Base-by-base conservation (phyloP, 352 stramenopile species). In the Halophytophthora polymorphica region DNA sequence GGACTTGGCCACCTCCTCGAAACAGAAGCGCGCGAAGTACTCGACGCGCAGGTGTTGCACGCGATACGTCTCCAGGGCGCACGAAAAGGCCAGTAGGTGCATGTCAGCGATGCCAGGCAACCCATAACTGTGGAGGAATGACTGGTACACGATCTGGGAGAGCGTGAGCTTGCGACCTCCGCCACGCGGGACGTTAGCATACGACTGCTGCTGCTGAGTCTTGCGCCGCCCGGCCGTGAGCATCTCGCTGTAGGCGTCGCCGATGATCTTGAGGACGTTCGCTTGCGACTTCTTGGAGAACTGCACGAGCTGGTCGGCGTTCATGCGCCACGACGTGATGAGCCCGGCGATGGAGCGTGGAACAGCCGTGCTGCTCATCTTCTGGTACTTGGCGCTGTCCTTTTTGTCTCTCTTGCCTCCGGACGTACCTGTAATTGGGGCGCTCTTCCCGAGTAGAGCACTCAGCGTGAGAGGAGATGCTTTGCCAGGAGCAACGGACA, bases 291-390 rank as follows among this genome's bases (percentile, higher is more conserved):
- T 93, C 41, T 93, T 91, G 0, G 74, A 64, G 52, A 89, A 93
- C 53, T 90, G 79, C 11, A 63, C 40, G 17, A 93, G 77, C 53
- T 93, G 80, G 18, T 93, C 83, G 0, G 75, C 73, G 57, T 91
- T 91, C 47, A 93, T 83, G 23, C 81, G 80, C 83, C 83, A 93
- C 6, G 81, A 90, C 14, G 81, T 93, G 44, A 91, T 80, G 17
- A 93, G 50, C 2, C 70, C 64, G 2, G 77, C 68, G 49, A 93
- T 71, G 3, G 80, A 49, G 22, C 69, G 63, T 36, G 78, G 83
- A n/a, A 93, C 79, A 2, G 65, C 67, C 2, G 64, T 50, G 39
- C 71, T 87, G 58, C 84, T 88, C 47, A 93, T 61, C 43, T 90
- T 89, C 37, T 91, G 83, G 53, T 73, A 88, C 53, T 80, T 86